Percentiles rank a stretch among this genome's conserved stretches.
Evolutionary conservation across 2,329 filamentous ascomycete genomes (phyloP).

Genomic region (Calonectria hawksworthii): DNA sequence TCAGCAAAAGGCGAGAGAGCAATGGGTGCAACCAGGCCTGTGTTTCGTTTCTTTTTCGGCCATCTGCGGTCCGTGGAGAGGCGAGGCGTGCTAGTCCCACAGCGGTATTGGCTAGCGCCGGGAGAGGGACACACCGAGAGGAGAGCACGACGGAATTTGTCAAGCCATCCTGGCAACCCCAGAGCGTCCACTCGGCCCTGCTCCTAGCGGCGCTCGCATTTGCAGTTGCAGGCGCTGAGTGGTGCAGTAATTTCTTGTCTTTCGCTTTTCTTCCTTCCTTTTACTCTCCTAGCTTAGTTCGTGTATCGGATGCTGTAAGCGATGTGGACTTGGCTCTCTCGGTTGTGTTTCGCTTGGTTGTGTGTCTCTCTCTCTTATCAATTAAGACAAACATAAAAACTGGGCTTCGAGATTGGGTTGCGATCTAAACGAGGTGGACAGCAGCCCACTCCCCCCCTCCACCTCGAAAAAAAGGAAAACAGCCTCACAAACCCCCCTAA

Average conservation of each 20-base stretch:
- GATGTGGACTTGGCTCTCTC: not conserved
- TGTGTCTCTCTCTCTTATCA: not conserved
- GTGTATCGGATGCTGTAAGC: constrained; percentile 2
- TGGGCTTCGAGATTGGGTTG: constrained; percentile 1
- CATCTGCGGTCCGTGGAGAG: constrained; percentile 3
- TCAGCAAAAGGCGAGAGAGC: not conserved
- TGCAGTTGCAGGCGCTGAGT: not conserved
- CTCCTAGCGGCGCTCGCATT: not conserved
- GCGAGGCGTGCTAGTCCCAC: constrained; percentile 9
- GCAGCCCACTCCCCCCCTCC: not conserved
- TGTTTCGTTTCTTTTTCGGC: not conserved
- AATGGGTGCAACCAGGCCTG: not conserved
- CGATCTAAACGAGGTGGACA: constrained; percentile 4
- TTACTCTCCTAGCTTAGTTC: not conserved
- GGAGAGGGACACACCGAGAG: not conserved
- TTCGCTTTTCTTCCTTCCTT: not conserved
- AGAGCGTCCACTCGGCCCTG: not conserved
- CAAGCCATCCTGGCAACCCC: not conserved
- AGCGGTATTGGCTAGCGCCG: not conserved
- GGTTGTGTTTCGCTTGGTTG: not conserved
- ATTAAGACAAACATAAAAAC: not conserved
- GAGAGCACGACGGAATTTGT: not conserved
- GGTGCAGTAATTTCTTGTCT: not conserved
- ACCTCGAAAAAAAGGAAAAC: not conserved
- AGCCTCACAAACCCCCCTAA: not conserved